phyloP scores from a whole-genome alignment of 371 early-diverging fungal species.

The Syncephalastrum racemosum region DNA sequence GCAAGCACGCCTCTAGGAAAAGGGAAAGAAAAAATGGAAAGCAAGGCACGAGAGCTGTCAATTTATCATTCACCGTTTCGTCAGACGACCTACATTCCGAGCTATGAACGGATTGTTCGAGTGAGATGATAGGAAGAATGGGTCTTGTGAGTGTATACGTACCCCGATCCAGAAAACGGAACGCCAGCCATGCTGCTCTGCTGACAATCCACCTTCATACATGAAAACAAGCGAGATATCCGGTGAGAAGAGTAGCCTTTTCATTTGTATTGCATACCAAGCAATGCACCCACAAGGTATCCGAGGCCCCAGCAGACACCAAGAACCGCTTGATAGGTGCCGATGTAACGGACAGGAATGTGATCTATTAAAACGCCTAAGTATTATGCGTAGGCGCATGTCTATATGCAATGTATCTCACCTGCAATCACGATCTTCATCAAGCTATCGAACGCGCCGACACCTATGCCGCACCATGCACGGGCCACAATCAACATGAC shows the following conservation, averaged over 20 bases:
- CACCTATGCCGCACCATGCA: constrained; percentile 68
- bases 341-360: constrained; percentile 61
- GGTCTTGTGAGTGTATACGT: constrained; percentile 14
- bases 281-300: constrained; percentile 57
- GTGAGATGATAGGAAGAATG: neutral
- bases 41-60: neutral
- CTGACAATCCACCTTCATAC: constrained; percentile 32
- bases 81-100: constrained; percentile 30
- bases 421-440: constrained; percentile 75
- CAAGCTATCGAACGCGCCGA: constrained; percentile 68
- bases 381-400: neutral
- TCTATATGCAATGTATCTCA: constrained; percentile 21
- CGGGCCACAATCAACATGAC: constrained; percentile 66
- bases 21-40: neutral
- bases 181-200: constrained; percentile 32
- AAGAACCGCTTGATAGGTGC: constrained; percentile 49
- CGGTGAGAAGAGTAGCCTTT: neutral
- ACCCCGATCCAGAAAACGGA: constrained; percentile 44
- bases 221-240: neutral
- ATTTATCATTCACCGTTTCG: neutral
- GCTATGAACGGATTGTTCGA: constrained; percentile 11
- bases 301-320: constrained; percentile 59
- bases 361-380: constrained; percentile 21
- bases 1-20: constrained; percentile 23
- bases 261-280: constrained; percentile 26